phyloP scores from a whole-genome alignment of 2,329 filamentous ascomycete species.

The Botryotinia convoluta region DNA sequence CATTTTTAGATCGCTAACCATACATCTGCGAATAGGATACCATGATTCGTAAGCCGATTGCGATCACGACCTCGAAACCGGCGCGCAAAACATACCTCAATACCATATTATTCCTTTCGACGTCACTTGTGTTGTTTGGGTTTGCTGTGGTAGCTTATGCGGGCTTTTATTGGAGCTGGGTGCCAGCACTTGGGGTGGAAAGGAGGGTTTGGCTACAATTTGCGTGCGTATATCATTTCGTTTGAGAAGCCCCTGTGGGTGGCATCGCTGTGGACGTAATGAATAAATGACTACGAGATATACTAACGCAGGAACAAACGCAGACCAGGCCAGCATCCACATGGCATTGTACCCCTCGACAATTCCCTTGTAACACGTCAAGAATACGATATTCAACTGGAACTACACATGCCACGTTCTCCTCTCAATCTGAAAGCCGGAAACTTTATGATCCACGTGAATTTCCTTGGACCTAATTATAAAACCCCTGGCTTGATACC shows the following conservation, averaged over 20 bases:
- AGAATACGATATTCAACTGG: conserved; percentile 78
- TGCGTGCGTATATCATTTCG: conserved; percentile 43
- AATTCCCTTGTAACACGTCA: conserved; percentile 65
- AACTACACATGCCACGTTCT: conserved; percentile 75
- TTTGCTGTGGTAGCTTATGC: conserved; percentile 60
- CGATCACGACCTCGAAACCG: conserved; percentile 55
- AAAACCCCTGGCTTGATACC: conserved; percentile 37
- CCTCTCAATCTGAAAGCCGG: conserved; percentile 71
- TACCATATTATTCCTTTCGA: conserved; percentile 42
- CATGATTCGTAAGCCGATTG: conserved; percentile 50
- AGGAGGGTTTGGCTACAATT: conserved; percentile 66
- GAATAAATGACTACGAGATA: neutral
- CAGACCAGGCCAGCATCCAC: conserved; percentile 42
- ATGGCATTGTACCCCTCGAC: conserved; percentile 35
- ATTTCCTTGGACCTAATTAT: conserved; percentile 56
- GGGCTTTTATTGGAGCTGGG: conserved; percentile 66
- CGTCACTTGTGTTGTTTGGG: conserved; percentile 54
- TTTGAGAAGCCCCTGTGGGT: neutral
- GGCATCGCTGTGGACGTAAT: neutral
- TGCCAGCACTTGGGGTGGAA: conserved; percentile 62
- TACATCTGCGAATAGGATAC: conserved; percentile 46
- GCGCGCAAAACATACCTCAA: conserved; percentile 65
- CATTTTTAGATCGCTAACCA: conserved; percentile 1
- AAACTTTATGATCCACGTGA: conserved; percentile 91
- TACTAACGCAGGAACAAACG: neutral